Percentiles rank a stretch among this genome's conserved stretches.
Conservation (phyloP, 768 basidiomycete species). For the Clitopilus hobsonii region DNA sequence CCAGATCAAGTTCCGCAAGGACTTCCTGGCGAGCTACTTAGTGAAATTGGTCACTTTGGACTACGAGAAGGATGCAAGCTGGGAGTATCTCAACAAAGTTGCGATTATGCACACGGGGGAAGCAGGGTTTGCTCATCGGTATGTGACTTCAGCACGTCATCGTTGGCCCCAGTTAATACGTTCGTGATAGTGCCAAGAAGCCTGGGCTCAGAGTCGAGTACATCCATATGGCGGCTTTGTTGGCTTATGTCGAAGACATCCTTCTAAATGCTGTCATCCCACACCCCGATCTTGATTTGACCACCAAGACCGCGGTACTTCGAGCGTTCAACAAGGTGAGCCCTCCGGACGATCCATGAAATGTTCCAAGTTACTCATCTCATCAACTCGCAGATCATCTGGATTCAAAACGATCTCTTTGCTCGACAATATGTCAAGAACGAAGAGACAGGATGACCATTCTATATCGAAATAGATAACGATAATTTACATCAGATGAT, state of each 20-base stretch:
- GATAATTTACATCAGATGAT: too few species aligned
- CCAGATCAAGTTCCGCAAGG: slow-evolving; percentile 4
- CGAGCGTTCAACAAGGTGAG: slow-evolving; percentile 4
- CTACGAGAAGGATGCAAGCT: slow-evolving; percentile 2
- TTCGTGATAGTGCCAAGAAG: neutral
- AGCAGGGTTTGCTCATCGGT: slow-evolving; percentile 4
- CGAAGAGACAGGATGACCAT: too few species aligned
- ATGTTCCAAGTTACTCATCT: too few species aligned
- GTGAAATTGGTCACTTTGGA: slow-evolving; percentile 5
- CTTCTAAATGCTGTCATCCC: neutral
- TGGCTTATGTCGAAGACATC: slow-evolving; percentile 2
- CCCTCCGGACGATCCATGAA: neutral
- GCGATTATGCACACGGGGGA: neutral
- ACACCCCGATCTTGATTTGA: neutral
- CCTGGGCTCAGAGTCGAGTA: slow-evolving; percentile 3
- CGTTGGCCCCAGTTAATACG: neutral
- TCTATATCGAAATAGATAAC: too few species aligned
- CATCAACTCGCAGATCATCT: neutral
- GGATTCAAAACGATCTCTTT: slow-evolving; percentile 5
- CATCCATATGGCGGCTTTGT: slow-evolving; percentile 1
- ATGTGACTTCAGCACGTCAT: neutral
- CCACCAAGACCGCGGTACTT: neutral
- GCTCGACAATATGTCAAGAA: neutral
- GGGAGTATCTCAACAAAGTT: slow-evolving; percentile 5
- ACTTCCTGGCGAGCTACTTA: slow-evolving; percentile 2